These are phyloP conservation scores for Naganishia sp. DNA, from an alignment of 1,284 basidiomycete genomes.

Conservation along the genomic window DNA sequence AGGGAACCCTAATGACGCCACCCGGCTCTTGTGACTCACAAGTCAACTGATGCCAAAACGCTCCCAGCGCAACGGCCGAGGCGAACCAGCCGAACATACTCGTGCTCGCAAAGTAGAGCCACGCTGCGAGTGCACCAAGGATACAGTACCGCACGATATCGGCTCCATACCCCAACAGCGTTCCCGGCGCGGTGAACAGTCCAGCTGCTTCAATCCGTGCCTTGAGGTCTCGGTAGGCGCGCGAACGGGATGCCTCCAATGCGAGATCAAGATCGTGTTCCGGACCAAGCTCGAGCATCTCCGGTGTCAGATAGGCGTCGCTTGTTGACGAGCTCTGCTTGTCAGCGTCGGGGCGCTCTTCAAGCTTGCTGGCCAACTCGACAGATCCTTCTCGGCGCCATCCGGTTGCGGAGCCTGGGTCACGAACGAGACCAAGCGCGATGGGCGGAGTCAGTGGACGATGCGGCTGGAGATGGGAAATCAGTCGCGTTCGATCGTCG, in stretches of 20 bases:
- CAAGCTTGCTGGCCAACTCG: conserved; percentile 35
- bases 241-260: conserved; percentile 69
- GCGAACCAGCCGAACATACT: conserved; percentile 59
- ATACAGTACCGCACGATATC: conserved; percentile 76
- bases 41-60: conserved; percentile 92
- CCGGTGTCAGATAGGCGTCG: conserved; percentile 38
- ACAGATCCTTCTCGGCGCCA: conserved; percentile 50
- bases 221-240: conserved; percentile 79
- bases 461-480: conserved; percentile 61
- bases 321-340: not conserved
- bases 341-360: not conserved
- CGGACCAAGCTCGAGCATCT: conserved; percentile 57
- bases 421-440: conserved; percentile 75
- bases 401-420: conserved; percentile 39
- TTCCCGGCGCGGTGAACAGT: conserved; percentile 78
- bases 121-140: conserved; percentile 64
- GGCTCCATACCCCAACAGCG: conserved; percentile 80
- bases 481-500: not conserved
- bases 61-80: conserved; percentile 75
- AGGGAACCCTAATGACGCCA: not conserved
- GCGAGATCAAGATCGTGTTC: conserved; percentile 59
- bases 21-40: conserved; percentile 41
- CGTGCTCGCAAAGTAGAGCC: conserved; percentile 61
- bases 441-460: conserved; percentile 83
- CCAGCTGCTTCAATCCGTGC: conserved; percentile 73